Evolutionary conservation across 331 rosid genomes (phyloP).

Genomic region (Spiraea crenata): DNA sequence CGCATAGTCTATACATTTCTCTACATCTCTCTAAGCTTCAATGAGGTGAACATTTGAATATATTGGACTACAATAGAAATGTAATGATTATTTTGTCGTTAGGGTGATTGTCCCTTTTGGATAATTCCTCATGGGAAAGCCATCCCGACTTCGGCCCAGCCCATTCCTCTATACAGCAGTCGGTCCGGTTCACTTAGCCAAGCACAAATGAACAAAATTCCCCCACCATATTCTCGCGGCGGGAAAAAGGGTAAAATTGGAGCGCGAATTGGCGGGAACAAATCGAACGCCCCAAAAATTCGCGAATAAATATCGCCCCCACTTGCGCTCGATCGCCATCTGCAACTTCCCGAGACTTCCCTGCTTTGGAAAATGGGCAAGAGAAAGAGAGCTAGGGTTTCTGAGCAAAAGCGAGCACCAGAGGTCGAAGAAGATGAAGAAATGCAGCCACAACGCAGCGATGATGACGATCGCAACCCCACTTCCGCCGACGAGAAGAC

Average conservation of each 20-base stretch:
- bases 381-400: constrained; percentile 62
- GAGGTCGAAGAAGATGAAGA: constrained; percentile 21
- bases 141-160: too few relatives aligned
- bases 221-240: not conserved
- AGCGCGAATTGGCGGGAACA: constrained; percentile 31
- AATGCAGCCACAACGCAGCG: constrained; percentile 5
- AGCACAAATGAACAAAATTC: not conserved
- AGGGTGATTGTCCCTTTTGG: too few relatives aligned
- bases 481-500: constrained; percentile 31
- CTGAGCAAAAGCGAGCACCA: constrained; percentile 37
- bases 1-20: too few relatives aligned
- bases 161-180: too few relatives aligned
- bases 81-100: too few relatives aligned
- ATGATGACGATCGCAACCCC: constrained; percentile 16
- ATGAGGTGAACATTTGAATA: too few relatives aligned
- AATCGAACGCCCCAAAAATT: constrained; percentile 3
- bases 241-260: constrained; percentile 16
- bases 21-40: too few relatives aligned
- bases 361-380: constrained; percentile 44
- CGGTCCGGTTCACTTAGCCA: not conserved
- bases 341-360: not conserved
- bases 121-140: too few relatives aligned
- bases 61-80: too few relatives aligned
- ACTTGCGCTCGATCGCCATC: not conserved
- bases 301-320: not conserved